Evolutionary conservation across 768 basidiomycete genomes (phyloP).

Genomic region (Termitomyces sp.): DNA sequence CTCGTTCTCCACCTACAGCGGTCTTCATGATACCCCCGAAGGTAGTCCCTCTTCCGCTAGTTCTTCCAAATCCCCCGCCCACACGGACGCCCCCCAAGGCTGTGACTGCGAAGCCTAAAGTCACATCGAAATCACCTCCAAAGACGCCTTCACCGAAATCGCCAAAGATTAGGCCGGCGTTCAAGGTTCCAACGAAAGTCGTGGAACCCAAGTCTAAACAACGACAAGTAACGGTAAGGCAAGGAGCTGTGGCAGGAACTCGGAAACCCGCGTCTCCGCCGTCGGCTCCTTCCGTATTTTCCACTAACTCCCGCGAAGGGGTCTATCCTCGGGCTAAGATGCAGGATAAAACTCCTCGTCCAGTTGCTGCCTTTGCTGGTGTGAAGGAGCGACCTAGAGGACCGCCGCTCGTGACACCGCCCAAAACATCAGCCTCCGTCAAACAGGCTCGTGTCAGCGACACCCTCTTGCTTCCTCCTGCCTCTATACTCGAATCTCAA

Average conservation of each 20-base stretch:
- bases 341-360: not conserved
- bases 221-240: too few relatives aligned
- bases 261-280: not conserved
- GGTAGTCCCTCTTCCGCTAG: not conserved
- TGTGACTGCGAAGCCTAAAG: not conserved
- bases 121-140: too few relatives aligned
- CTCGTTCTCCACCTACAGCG: not conserved
- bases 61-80: not conserved
- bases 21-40: slow-evolving; percentile 1
- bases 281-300: not conserved
- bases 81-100: not conserved
- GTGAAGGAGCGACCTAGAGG: not conserved
- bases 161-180: not conserved
- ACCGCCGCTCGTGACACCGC: not conserved
- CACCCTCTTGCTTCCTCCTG: not conserved
- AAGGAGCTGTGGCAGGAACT: not conserved
- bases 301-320: not conserved
- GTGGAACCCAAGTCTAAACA: not conserved
- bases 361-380: not conserved
- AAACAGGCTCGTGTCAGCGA: not conserved
- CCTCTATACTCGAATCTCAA: too few relatives aligned
- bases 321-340: not conserved
- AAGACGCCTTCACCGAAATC: too few relatives aligned
- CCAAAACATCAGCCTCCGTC: not conserved
- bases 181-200: not conserved